Evolutionary conservation across 495 filamentous ascomycete species (phyloP).

Genomic region (Tuber umbilicatum): DNA sequence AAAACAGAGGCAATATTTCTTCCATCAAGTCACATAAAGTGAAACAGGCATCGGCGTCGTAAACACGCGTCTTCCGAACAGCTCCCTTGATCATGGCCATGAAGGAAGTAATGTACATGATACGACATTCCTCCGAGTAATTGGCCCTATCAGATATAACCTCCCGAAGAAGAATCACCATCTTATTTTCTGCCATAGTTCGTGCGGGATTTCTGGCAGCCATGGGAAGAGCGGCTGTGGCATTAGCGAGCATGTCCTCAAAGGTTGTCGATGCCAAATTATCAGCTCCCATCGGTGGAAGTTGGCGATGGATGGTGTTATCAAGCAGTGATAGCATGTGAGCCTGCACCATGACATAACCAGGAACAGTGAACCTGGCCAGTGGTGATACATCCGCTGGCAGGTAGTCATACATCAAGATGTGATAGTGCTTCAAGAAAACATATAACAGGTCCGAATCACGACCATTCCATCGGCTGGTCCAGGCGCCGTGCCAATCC

Average conservation of each 20-base stretch:
- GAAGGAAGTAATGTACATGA: conserved; percentile 75
- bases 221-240: conserved; percentile 57
- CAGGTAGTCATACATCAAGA: conserved; percentile 73
- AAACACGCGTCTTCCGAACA: conserved; percentile 69
- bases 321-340: conserved; percentile 79
- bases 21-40: conserved; percentile 89
- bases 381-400: conserved; percentile 54
- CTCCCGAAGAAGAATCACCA: conserved; percentile 81
- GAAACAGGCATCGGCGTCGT: conserved; percentile 83
- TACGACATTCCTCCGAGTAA: conserved; percentile 50
- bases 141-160: conserved; percentile 64
- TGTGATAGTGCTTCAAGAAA: conserved; percentile 85
- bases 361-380: conserved; percentile 67
- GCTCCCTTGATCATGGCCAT: conserved; percentile 63
- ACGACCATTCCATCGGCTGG: conserved; percentile 74
- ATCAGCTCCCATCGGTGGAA: conserved; percentile 47
- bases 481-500: conserved; percentile 80
- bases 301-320: conserved; percentile 71
- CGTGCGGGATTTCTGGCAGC: conserved; percentile 61
- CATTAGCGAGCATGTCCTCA: conserved; percentile 68
- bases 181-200: conserved; percentile 84
- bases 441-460: conserved; percentile 93
- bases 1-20: conserved; percentile 51
- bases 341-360: conserved; percentile 73
- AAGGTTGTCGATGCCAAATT: conserved; percentile 60